Base-by-base conservation (phyloP, 495 filamentous ascomycete species). In the Aspergillus conjunctus region DNA sequence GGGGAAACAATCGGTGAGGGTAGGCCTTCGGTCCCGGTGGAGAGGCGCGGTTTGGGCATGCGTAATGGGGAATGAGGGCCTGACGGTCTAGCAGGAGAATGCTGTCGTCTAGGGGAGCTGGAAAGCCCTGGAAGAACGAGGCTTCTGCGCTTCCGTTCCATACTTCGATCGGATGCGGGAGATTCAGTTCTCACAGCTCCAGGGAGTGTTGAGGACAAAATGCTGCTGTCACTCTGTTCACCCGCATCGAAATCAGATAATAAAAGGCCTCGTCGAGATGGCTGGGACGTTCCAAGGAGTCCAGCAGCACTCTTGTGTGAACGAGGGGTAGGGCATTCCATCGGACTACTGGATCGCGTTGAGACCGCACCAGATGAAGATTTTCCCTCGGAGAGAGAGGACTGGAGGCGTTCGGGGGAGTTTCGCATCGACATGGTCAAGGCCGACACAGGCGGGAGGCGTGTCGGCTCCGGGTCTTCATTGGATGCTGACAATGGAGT, bases 1-100 rank as follows among this genome's bases (percentile, higher is more conserved):
- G 94, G 94, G 4, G 94, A 98, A 1, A 88, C 87, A 56, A 96
- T 86, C 5, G 94, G 94, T 7, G 94, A 98, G 21, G 87, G 84
- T 51, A 96, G 66, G 50, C 82, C 84, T 58, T 97, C 93, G 21
- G 86, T 83, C 7, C 85, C 80, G 65, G 85, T 87, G 5, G 91
- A 87, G 45, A 93, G 72, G 49, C 93, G 87, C 50, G 92, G 91
- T 67, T 97, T 97, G 10, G 87, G 81, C 66, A 93, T 91, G 26
- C 92, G 86, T 51, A 98, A 73, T 1, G 94, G 94, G 4, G 95
- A 98, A 14, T 91, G 89, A 8, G 94, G 93, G 33, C 87, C 86
- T 7, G 84, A 70, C 43, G 78, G 72, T 51, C 92, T 83, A 34
- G 87, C 90, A 12, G 95, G 94, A 2, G 94, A 98, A 66, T 88